These are phyloP conservation scores for Collybiopsis luxurians DNA, from an alignment of 768 basidiomycete genomes.

Conservation along the genomic window DNA sequence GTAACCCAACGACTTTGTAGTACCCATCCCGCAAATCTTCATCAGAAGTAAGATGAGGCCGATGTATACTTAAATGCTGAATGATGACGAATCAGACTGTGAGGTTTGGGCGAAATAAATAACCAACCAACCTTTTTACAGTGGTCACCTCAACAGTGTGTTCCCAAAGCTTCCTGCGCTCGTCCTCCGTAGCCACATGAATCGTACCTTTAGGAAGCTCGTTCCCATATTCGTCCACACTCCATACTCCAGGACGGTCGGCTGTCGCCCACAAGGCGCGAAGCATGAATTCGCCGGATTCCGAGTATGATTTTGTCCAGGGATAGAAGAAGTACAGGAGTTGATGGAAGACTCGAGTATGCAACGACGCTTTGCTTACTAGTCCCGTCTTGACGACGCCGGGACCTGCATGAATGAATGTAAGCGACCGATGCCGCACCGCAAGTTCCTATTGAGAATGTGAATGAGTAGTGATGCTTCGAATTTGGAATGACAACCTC, in stretches of 20 bases:
- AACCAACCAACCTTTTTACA: background rate
- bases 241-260: background rate
- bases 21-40: too few relatives aligned
- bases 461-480: background rate
- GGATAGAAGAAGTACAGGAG: background rate
- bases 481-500: background rate
- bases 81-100: too few relatives aligned
- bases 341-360: background rate
- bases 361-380: background rate
- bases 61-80: too few relatives aligned
- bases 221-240: background rate
- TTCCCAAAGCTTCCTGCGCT: conserved; percentile 9
- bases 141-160: conserved; percentile 6
- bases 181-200: background rate
- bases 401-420: conserved; percentile 20
- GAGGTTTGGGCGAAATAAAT: too few relatives aligned
- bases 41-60: too few relatives aligned
- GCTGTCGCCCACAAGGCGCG: background rate
- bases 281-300: conserved; percentile 9
- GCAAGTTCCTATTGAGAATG: conserved; percentile 17
- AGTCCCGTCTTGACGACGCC: conserved; percentile 17
- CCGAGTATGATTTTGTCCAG: conserved; percentile 2
- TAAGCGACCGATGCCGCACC: conserved; percentile 10
- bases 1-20: too few relatives aligned
- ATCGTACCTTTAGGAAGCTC: background rate